Evolutionary conservation across 441 rosid genomes (phyloP).

Genomic region (Euphorbia schlechtendalii): DNA sequence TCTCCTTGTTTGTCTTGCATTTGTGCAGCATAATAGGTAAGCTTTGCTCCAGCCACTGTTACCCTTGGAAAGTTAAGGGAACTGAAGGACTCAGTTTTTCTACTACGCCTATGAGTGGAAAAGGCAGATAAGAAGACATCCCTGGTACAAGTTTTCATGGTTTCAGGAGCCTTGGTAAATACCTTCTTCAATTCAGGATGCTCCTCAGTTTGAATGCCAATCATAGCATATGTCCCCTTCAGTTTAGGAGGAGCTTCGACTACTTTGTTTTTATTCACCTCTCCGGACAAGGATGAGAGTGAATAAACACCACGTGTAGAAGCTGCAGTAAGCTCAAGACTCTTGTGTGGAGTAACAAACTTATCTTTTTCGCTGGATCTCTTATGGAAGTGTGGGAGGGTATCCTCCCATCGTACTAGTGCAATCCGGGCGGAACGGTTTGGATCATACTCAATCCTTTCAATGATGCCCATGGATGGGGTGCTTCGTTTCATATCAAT

Average conservation of each 20-base stretch:
- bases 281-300: conserved; percentile 13
- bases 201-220: conserved; percentile 18
- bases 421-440: conserved; percentile 31
- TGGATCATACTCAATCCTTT: conserved; percentile 36
- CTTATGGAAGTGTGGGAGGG: no score
- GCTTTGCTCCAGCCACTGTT: conserved; percentile 31
- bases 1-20: conserved; percentile 15
- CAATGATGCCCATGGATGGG: conserved; percentile 27
- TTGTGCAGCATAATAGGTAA: conserved; percentile 17
- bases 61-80: conserved; percentile 18
- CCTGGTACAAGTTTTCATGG: conserved; percentile 14
- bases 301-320: conserved; percentile 7
- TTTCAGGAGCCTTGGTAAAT: background rate
- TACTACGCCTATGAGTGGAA: conserved; percentile 13
- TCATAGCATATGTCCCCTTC: conserved; percentile 9
- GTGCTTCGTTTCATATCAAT: conserved; percentile 28
- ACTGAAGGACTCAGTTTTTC: background rate
- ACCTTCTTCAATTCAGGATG: conserved; percentile 10
- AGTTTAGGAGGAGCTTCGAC: conserved; percentile 12
- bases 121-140: conserved; percentile 29
- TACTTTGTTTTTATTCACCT: conserved; percentile 16
- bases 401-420: conserved; percentile 25
- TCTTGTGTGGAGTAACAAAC: conserved; percentile 14
- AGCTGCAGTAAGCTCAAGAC: conserved; percentile 14
- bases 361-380: no score